Conservation (phyloP, 306 rosid genomes). For the Trifolium subterraneum region DNA sequence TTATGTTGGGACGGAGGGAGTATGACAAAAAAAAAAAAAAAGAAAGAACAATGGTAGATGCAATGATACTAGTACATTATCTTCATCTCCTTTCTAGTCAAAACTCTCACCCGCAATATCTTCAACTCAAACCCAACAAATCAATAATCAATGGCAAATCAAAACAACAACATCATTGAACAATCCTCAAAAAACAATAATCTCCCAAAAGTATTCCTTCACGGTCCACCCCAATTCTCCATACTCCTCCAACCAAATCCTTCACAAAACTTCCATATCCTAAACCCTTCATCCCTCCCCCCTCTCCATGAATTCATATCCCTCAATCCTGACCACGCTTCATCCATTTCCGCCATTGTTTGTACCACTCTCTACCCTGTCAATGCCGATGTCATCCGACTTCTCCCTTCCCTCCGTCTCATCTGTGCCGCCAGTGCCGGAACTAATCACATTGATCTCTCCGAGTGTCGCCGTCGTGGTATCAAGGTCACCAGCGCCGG, state of each 20-base stretch:
- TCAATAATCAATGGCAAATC: background rate
- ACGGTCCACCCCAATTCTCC: background rate
- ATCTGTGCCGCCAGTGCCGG: constrained; percentile 46
- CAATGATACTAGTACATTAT: no score
- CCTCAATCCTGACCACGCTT: constrained; percentile 17
- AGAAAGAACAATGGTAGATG: no score
- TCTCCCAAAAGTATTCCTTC: constrained; percentile 16
- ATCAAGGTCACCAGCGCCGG: constrained; percentile 48
- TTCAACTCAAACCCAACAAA: background rate
- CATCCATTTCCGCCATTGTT: constrained; percentile 37
- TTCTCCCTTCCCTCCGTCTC: constrained; percentile 48
- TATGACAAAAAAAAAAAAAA: no score
- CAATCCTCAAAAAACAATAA: background rate
- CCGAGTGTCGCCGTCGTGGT: constrained; percentile 46
- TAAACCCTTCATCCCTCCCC: background rate
- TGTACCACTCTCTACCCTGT: background rate
- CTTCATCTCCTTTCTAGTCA: no score
- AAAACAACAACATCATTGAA: background rate
- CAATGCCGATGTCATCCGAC: constrained; percentile 28
- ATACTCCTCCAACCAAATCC: background rate
- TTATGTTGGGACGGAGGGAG: no score
- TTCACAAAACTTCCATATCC: constrained; percentile 5
- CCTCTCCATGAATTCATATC: constrained; percentile 7
- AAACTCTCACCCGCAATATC: no score
- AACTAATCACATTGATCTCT: constrained; percentile 49